Evolutionary conservation across 805 yeast genomes (phyloP).

Genomic region (Metschnikowia baotianmanensis): DNA sequence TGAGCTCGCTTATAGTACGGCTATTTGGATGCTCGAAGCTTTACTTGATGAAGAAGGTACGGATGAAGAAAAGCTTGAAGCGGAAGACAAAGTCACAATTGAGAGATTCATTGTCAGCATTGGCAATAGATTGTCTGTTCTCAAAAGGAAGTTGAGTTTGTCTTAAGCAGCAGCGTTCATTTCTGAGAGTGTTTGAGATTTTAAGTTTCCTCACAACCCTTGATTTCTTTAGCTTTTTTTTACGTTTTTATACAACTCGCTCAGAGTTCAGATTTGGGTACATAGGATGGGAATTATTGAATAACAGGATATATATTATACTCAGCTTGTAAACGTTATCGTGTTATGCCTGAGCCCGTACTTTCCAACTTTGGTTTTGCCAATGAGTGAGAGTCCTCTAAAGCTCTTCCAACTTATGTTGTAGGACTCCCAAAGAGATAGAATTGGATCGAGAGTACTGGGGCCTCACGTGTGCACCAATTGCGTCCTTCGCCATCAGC

Average conservation of each 20-base stretch:
- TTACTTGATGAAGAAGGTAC: conserved; percentile 50
- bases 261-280: conserved; percentile 5
- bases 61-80: conserved; percentile 52
- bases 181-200: conserved; percentile 5
- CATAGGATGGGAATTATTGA: conserved; percentile 11
- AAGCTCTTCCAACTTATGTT: conserved; percentile 19
- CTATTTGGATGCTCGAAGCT: conserved; percentile 95
- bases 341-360: too few species aligned
- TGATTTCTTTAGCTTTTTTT: conserved; percentile 7
- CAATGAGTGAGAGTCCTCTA: neutral
- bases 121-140: conserved; percentile 70
- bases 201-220: conserved; percentile 7
- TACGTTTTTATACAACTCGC: conserved; percentile 3
- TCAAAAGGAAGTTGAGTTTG: conserved; percentile 54
- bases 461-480: conserved; percentile 24
- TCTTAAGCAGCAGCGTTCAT: conserved; percentile 2
- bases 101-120: conserved; percentile 81
- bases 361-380: too few species aligned
- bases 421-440: conserved; percentile 39
- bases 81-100: conserved; percentile 70
- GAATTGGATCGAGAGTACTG: conserved; percentile 37
- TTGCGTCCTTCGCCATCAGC: conserved; percentile 13
- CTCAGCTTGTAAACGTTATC: too few species aligned
- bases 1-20: conserved; percentile 84
- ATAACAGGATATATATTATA: conserved; percentile 9